Evolutionary conservation across 495 filamentous ascomycete genomes (phyloP).

Genomic region (Parmelia sp.): DNA sequence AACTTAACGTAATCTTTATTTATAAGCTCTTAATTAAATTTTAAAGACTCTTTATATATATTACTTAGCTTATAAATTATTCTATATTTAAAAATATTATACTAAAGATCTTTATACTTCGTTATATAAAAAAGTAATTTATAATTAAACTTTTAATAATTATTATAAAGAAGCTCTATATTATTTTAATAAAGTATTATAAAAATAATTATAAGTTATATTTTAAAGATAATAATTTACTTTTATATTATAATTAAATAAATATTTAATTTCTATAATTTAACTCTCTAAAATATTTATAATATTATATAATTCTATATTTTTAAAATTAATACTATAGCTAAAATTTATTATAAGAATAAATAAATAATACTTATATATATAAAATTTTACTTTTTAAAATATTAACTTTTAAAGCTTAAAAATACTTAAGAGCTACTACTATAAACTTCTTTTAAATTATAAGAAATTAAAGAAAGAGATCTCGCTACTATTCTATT

Average conservation of each 20-base stretch:
- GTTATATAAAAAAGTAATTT: neutral
- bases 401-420: too few species aligned
- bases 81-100: neutral
- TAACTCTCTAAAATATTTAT: neutral
- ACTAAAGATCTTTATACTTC: neutral
- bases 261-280: neutral
- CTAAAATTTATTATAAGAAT: too few species aligned
- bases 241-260: constrained; percentile 1
- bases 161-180: neutral
- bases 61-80: neutral
- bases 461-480: too few species aligned
- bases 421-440: too few species aligned
- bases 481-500: too few species aligned
- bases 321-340: too few species aligned
- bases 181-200: neutral
- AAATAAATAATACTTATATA: too few species aligned
- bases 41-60: neutral
- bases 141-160: neutral
- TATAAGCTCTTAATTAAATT: neutral
- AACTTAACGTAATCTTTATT: neutral
- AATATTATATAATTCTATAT: neutral
- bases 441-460: too few species aligned
- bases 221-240: neutral
- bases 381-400: too few species aligned
- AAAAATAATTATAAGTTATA: neutral